Evolutionary conservation across 73 alveolate genomes (phyloP).

Genomic region (Urostyla sp.): DNA sequence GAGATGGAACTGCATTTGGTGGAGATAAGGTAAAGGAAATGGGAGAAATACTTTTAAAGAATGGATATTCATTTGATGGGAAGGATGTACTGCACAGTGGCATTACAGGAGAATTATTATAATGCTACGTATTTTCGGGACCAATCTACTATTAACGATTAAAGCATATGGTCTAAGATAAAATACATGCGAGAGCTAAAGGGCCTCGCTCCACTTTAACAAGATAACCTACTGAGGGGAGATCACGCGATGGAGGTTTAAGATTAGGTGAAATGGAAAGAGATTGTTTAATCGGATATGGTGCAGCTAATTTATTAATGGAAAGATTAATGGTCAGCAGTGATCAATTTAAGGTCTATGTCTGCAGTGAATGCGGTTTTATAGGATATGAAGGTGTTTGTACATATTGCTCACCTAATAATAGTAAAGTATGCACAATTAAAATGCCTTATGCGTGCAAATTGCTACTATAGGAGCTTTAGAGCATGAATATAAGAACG

Average conservation of each 20-base stretch:
- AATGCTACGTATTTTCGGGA: constrained; percentile 94
- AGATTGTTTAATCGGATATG: constrained; percentile 99
- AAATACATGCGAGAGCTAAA: constrained; percentile 99
- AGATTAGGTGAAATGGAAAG: constrained; percentile 99
- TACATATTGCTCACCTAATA: constrained; percentile 82
- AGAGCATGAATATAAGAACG: constrained; percentile 85
- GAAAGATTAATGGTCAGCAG: constrained; percentile 97
- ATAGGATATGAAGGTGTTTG: constrained; percentile 83
- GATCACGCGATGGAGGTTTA: constrained; percentile 97
- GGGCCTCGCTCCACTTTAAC: constrained; percentile 97
- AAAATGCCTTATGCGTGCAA: constrained; percentile 99
- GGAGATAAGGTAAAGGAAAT: constrained; percentile 95
- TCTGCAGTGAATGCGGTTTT: constrained; percentile 96
- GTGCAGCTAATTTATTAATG: constrained; percentile 94
- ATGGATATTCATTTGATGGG: constrained; percentile 95
- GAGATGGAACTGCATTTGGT: constrained; percentile 98
- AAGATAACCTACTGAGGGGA: constrained; percentile 99
- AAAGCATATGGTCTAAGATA: constrained; percentile 99
- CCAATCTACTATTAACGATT: constrained; percentile 99
- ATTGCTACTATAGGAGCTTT: constrained; percentile 92
- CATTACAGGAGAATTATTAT: constrained; percentile 98
- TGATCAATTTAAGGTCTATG: constrained; percentile 94
- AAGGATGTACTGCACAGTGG: constrained; percentile 97
- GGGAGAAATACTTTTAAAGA: constrained; percentile 81
- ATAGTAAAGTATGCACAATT: constrained; percentile 75